Base-by-base conservation (phyloP, 331 rosid genomes). In the Cydonia oblonga region DNA sequence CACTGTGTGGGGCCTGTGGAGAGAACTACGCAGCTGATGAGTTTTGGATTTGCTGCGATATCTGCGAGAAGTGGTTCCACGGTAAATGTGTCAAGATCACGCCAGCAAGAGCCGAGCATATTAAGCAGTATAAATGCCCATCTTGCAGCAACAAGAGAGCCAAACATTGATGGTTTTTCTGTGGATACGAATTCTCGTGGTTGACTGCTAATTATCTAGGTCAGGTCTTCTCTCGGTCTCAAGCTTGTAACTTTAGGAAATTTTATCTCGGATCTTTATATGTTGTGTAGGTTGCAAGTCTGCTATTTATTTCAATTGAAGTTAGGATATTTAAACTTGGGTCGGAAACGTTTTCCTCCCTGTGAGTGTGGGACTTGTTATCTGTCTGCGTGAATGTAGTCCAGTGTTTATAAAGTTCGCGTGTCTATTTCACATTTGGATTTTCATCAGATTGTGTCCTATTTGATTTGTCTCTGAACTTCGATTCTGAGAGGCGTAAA, bases 41-140 rank as follows among this genome's bases (percentile, higher is more conserved):
- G 78, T 90, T 90, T 71, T 90, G 93, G 93, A 86, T 90, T 61
- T 86, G 89, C 87, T 90, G 96, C 5, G 93, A 87, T 70, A 76
- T 81, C 33, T 90, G 96, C 44, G 96, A 90, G 86, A 86, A 76
- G 79, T 90, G 96, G 96, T 90, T 87, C 84, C 93, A 90, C 40
- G 96, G 96, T 6, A 86, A 78, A 81, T 90, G 96, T 51, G 96
- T 90, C 65, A 90, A 84, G 87, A 90, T 90, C 86, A 88, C 96
- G 61, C 91, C 96, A 46, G 90, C 91, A 15, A 84, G 84, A 80
- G 93, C 96, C 16, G 88, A 82, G 78, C 87, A 83, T 52, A 90
- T 90, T 67, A 88, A 90, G 82, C 90, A 88, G 73, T 90, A 90
- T 78, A 90, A 87, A 69, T 90, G 96, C 76, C 96, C 96, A 13